These are phyloP conservation scores for Russula lepida DNA, from an alignment of 768 basidiomycete species.

Conservation along the genomic window DNA sequence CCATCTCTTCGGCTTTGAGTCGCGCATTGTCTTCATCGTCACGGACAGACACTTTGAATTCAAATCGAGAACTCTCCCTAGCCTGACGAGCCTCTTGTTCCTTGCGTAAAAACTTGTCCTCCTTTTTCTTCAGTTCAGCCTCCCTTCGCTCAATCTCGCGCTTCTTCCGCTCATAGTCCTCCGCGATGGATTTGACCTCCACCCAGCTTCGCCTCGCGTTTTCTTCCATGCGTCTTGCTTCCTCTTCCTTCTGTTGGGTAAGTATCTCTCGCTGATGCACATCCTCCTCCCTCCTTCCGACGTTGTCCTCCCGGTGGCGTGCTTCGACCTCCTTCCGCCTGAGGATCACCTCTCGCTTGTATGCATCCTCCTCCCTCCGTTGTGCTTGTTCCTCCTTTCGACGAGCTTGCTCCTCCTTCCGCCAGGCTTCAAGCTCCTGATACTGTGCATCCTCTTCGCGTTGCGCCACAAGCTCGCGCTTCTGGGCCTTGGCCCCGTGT, in stretches of 20 bases:
- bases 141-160: too few relatives aligned
- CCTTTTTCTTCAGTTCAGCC: constrained; percentile 14
- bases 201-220: constrained; percentile 23
- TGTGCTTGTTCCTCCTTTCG: constrained; percentile 29
- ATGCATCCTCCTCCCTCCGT: constrained; percentile 26
- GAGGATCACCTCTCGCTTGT: constrained; percentile 25
- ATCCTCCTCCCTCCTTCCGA: constrained; percentile 24
- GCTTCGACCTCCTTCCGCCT: constrained; percentile 28
- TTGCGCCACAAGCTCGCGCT: constrained; percentile 28
- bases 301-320: constrained; percentile 32
- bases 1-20: constrained; percentile 5
- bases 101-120: constrained; percentile 6
- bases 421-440: constrained; percentile 29
- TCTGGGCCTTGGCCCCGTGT: constrained; percentile 29
- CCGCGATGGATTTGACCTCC: constrained; percentile 3
- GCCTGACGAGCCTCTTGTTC: constrained; percentile 6
- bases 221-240: constrained; percentile 27
- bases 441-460: constrained; percentile 27
- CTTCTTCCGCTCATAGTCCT: too few relatives aligned
- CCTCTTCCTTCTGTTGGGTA: constrained; percentile 26
- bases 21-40: background rate
- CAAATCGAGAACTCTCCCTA: background rate
- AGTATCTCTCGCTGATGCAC: constrained; percentile 25
- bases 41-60: background rate
- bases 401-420: constrained; percentile 24